Base-by-base conservation (phyloP, 306 rosid species). In the Cucurbita pepo region DNA sequence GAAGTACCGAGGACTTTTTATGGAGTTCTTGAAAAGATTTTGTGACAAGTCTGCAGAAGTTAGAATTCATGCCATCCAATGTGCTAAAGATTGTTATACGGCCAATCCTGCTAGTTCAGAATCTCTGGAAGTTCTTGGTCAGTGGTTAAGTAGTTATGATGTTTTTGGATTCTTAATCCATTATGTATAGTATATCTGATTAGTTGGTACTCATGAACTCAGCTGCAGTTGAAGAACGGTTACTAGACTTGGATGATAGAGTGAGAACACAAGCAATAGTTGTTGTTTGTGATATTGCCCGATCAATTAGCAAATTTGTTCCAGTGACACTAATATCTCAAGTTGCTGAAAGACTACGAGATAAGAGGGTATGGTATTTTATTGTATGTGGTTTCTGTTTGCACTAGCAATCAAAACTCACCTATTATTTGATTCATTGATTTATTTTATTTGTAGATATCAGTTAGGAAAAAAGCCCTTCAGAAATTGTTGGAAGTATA, bases 1-100 rank as follows among this genome's bases (percentile, higher is more conserved):
- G 70, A 83, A 85, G 61, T 89, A 83, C 76, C 87, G 66, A 71
- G 87, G 82, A 53, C 91, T 94, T 81, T 94, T 90, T 76, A 59
- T 55, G 60, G 96, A 89, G 85, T 94, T 94, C 77, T 74, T 89
- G 85, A 86, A 84, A 79, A 90, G 97, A 79, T 94, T 94, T 79
- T 87, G 86, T 57, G 98, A 94, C 81, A 91, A 81, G 75, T 89
- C 97, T 83, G 88, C 76, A 75, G 98, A 94, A 76, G 97, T 94
- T 72, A 86, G 97, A 84, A 79, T 86, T 71, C 79, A 84, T 74
- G 96, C 98, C 73, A 83, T 94, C 67, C 91, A 86, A 64, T 90
- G 96, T 69, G 92, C 91, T 59, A 87, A 83, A 83, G 77, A 81
- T 75, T 77, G 90, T 75, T 90, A 86, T 80, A 36, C 57, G 73